Evolutionary conservation across 371 early-diverging fungal species (phyloP).

Genomic region (Apophysomyces sp.): DNA sequence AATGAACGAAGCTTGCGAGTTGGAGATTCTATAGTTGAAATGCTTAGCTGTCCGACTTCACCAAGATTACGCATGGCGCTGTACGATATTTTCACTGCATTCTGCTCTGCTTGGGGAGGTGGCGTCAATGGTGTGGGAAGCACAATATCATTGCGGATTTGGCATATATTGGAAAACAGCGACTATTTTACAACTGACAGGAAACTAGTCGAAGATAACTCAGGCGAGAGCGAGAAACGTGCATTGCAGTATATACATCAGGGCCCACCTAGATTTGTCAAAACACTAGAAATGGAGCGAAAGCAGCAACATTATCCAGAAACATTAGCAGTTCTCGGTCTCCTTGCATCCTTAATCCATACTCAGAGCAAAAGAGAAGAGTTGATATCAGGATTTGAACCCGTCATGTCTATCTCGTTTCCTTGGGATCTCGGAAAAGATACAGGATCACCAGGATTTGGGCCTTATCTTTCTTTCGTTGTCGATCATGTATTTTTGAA

Average conservation of each 20-base stretch:
- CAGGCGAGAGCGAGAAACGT: background rate
- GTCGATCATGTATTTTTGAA: slow-evolving; percentile 80
- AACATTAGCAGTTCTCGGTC: slow-evolving; percentile 73
- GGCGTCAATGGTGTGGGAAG: slow-evolving; percentile 21
- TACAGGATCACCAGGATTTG: slow-evolving; percentile 71
- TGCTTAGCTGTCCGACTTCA: slow-evolving; percentile 29
- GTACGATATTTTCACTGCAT: slow-evolving; percentile 25
- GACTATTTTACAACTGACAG: slow-evolving; percentile 21
- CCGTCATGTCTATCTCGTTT: slow-evolving; percentile 44
- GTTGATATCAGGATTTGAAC: slow-evolving; percentile 25
- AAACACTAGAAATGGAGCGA: slow-evolving; percentile 28
- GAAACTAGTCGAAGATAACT: slow-evolving; percentile 1
- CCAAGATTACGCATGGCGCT: slow-evolving; percentile 18
- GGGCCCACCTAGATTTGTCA: slow-evolving; percentile 3
- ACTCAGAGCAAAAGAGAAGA: slow-evolving; percentile 36
- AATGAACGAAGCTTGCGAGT: slow-evolving; percentile 7
- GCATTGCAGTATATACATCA: background rate
- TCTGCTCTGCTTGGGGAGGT: slow-evolving; percentile 35
- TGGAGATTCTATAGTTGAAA: slow-evolving; percentile 14
- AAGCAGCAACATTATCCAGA: slow-evolving; percentile 74
- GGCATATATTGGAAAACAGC: slow-evolving; percentile 25
- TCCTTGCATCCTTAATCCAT: slow-evolving; percentile 74
- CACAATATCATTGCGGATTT: slow-evolving; percentile 20
- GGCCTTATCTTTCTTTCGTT: slow-evolving; percentile 79
- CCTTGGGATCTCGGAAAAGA: slow-evolving; percentile 60